Conservation (phyloP, 257 asterid genomes). For the Ilex asprella region DNA sequence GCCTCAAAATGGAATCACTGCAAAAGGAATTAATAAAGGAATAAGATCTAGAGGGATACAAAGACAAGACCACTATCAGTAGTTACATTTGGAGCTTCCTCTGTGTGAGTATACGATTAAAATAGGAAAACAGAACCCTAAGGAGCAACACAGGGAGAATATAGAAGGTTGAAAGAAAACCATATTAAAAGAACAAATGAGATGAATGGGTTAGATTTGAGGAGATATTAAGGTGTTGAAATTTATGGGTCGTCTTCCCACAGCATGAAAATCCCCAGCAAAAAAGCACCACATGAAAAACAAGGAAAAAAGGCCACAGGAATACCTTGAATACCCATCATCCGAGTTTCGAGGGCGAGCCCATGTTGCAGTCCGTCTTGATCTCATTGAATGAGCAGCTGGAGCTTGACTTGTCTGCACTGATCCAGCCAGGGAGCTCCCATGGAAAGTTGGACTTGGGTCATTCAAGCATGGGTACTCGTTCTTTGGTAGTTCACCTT, state of each 20-base stretch:
- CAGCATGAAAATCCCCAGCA: background rate
- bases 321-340: constrained; percentile 96
- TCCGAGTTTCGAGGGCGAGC: constrained; percentile 95
- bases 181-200: too few species aligned
- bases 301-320: background rate
- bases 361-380: constrained; percentile 93
- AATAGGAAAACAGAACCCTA: too few species aligned
- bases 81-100: too few species aligned
- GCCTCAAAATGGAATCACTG: constrained; percentile 85
- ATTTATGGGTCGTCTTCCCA: too few species aligned
- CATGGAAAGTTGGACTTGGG: constrained; percentile 82
- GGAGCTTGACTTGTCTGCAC: constrained; percentile 44
- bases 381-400: constrained; percentile 91
- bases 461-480: constrained; percentile 98
- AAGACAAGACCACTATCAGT: too few species aligned
- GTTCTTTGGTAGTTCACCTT: constrained; percentile 77
- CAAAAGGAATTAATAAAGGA: constrained; percentile 14
- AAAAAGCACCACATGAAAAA: constrained; percentile 4
- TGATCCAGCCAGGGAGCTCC: constrained; percentile 50
- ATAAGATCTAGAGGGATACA: too few species aligned
- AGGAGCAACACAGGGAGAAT: too few species aligned
- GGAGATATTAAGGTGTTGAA: too few species aligned
- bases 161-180: too few species aligned
- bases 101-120: too few species aligned
- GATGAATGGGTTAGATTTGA: too few species aligned